Evolutionary conservation across 2,329 filamentous ascomycete genomes (phyloP).

Genomic region (Hypoxylon sp.): DNA sequence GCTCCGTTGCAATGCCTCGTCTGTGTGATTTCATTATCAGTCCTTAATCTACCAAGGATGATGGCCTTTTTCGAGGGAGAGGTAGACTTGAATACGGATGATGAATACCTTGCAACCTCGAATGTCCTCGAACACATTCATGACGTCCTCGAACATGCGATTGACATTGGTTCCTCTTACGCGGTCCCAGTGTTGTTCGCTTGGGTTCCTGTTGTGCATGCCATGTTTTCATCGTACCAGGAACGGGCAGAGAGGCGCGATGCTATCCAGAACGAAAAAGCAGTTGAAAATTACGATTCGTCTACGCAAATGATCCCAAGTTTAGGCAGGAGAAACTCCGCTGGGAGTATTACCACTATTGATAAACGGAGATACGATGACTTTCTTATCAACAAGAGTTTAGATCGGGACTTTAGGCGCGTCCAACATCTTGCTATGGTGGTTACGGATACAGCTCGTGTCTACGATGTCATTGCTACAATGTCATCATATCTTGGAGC

Average conservation of each 20-base stretch:
- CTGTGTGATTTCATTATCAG: slow-evolving; percentile 77
- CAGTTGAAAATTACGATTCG: slow-evolving; percentile 68
- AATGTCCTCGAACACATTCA: slow-evolving; percentile 81
- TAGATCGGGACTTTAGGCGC: slow-evolving; percentile 67
- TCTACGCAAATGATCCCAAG: slow-evolving; percentile 62
- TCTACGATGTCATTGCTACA: slow-evolving; percentile 68
- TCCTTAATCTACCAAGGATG: slow-evolving; percentile 76
- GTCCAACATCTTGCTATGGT: slow-evolving; percentile 66
- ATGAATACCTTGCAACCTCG: slow-evolving; percentile 77
- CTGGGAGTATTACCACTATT: slow-evolving; percentile 74
- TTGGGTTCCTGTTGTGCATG: slow-evolving; percentile 83
- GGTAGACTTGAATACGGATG: slow-evolving; percentile 60
- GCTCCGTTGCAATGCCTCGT: slow-evolving; percentile 78
- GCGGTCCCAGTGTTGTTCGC: slow-evolving; percentile 83
- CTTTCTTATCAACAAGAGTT: slow-evolving; percentile 66
- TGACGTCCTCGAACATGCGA: slow-evolving; percentile 75
- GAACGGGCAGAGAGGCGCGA: slow-evolving; percentile 73
- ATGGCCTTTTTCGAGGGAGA: slow-evolving; percentile 69
- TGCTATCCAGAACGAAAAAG: slow-evolving; percentile 70
- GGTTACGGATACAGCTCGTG: slow-evolving; percentile 65
- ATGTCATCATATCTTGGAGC: slow-evolving; percentile 66
- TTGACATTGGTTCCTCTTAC: slow-evolving; percentile 69
- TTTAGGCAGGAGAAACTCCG: slow-evolving; percentile 69
- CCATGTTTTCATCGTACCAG: slow-evolving; percentile 75
- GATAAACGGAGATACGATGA: slow-evolving; percentile 72